A percentile compares a stretch with the other conserved stretches of the same genome.
Evolutionary conservation across 129 eudicot species (phyloP).

Genomic region (Arctium lappa): DNA sequence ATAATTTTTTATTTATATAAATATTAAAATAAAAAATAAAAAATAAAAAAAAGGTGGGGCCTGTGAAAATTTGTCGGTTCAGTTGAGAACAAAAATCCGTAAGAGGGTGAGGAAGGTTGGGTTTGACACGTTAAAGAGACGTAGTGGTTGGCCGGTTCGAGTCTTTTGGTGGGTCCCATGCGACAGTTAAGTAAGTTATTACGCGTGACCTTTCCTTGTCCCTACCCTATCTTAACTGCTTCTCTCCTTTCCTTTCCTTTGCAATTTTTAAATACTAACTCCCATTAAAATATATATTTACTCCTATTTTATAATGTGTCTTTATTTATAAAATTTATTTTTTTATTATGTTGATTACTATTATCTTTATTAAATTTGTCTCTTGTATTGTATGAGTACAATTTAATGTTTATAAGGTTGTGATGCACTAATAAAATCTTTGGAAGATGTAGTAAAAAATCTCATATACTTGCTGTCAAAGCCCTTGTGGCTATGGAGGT

Average conservation of each 20-base stretch:
- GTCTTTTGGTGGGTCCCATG: constrained; percentile 17
- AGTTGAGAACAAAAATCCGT: constrained; percentile 24
- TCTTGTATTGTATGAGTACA: too few relatives aligned
- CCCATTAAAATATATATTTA: too few relatives aligned
- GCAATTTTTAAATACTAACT: too few relatives aligned
- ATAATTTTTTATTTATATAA: neutral
- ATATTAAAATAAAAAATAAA: neutral
- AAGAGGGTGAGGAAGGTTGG: constrained; percentile 1
- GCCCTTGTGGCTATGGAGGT: too few relatives aligned
- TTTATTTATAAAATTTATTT: too few relatives aligned
- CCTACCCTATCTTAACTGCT: constrained; percentile 38
- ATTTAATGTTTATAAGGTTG: too few relatives aligned
- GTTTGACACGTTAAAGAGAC: constrained; percentile 37
- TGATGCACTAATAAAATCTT: too few relatives aligned
- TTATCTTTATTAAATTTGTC: too few relatives aligned
- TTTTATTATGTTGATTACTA: too few relatives aligned
- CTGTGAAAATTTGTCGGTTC: constrained; percentile 32
- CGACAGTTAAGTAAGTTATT: constrained; percentile 45
- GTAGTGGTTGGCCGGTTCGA: constrained; percentile 41
- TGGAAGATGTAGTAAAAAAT: too few relatives aligned
- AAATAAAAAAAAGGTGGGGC: neutral
- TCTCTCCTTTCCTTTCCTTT: neutral
- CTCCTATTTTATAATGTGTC: too few relatives aligned
- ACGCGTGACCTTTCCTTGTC: constrained; percentile 32
- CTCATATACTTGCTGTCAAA: too few relatives aligned